Conservation (phyloP, 495 filamentous ascomycete species). For the Thozetella sp. region DNA sequence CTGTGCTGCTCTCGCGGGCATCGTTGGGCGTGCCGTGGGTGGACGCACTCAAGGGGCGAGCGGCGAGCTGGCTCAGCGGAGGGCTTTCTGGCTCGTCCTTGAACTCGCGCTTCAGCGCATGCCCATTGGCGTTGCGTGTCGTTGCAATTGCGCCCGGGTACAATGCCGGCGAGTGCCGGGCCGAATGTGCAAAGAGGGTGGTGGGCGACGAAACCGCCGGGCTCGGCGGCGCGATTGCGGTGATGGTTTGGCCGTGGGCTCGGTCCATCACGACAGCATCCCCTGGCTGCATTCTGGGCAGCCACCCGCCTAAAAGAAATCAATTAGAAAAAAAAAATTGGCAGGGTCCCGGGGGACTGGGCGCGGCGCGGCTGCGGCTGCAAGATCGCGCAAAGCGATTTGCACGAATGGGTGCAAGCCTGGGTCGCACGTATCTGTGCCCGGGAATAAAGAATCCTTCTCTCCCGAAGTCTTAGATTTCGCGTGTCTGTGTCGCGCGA, state of each 20-base stretch:
- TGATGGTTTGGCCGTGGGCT: background rate
- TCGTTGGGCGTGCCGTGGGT: constrained; percentile 2
- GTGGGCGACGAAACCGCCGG: background rate
- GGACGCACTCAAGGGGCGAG: constrained; percentile 2
- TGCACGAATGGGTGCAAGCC: background rate
- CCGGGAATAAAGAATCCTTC: background rate
- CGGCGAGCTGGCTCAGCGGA: background rate
- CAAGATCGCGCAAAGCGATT: background rate
- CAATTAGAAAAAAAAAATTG: constrained; percentile 1
- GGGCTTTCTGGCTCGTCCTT: background rate
- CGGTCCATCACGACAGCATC: background rate
- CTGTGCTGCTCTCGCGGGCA: constrained; percentile 23
- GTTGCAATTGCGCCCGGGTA: background rate
- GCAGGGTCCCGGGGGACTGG: background rate
- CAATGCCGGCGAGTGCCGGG: background rate
- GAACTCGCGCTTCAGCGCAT: background rate
- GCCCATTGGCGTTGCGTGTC: background rate
- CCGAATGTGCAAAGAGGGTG: background rate
- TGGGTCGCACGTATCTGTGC: background rate
- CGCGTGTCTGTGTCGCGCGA: background rate
- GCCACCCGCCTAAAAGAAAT: background rate
- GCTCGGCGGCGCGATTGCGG: background rate
- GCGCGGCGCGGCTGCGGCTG: constrained; percentile 1
- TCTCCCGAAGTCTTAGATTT: background rate
- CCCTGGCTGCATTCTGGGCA: too few species aligned